Conservation (phyloP, 2,329 filamentous ascomycete genomes). For the Colletotrichum higginsianum region DNA sequence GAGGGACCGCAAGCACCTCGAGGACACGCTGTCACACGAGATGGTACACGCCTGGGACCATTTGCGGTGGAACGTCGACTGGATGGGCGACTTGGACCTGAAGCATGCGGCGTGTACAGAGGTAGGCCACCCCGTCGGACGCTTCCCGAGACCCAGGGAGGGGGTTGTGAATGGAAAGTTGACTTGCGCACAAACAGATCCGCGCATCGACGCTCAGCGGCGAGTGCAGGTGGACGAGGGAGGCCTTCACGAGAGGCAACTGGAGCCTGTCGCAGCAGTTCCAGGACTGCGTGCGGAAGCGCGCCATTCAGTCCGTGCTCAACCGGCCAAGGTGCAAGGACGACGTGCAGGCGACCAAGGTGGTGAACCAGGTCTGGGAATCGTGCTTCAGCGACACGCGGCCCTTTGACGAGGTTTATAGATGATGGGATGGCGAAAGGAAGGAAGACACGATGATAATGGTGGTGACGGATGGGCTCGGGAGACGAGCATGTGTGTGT, state of each 20-base stretch:
- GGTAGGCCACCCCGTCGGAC: constrained; percentile 61
- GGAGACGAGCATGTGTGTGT: not conserved
- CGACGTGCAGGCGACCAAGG: constrained; percentile 86
- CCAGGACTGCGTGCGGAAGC: constrained; percentile 88
- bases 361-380: constrained; percentile 98
- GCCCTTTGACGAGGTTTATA: constrained; percentile 97
- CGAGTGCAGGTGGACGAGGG: constrained; percentile 91
- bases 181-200: constrained; percentile 70
- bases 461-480: not conserved
- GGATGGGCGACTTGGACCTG: constrained; percentile 78
- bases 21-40: constrained; percentile 96
- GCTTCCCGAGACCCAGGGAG: rapidly evolving
- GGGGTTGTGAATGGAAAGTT: not conserved
- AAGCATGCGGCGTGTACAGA: constrained; percentile 95
- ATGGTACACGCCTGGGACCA: constrained; percentile 99
- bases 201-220: constrained; percentile 92
- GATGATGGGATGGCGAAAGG: constrained; percentile 61
- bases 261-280: constrained; percentile 93
- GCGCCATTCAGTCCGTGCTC: constrained; percentile 86
- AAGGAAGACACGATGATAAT: not conserved
- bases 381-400: constrained; percentile 95
- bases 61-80: constrained; percentile 90
- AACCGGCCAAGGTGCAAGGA: constrained; percentile 86
- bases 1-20: constrained; percentile 82
- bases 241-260: constrained; percentile 88